Base-by-base conservation (phyloP, 2,329 filamentous ascomycete species). In the Nannizziopsis arthrosporioides region DNA sequence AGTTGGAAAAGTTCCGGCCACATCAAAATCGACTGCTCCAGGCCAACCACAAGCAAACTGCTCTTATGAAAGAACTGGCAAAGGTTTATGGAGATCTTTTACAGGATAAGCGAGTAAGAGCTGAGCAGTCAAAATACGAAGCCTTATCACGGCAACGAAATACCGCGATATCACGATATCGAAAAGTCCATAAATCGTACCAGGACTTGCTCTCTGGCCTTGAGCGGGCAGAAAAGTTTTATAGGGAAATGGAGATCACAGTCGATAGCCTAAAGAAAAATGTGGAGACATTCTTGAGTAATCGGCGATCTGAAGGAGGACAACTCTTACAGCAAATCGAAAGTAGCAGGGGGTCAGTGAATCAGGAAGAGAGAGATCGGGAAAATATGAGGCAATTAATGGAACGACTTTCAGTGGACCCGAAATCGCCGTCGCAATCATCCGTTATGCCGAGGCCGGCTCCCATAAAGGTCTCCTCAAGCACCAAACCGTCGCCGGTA, bases 61-160 rank as follows among this genome's bases (percentile, higher is more conserved):
- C 86, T 0, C 70, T 98, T 47, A 88, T 98, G 80, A 96, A 96
- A 66, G 92, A 98, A 57, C 75, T 98, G 40, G 94, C 88, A 0
- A 76, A 79, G 34, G 81, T 84, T 0, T 96, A 96, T 66, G 90
- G 89, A 59, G 80, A 82, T 51, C 74, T 98, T 6, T 69, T 96
- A 34, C 89, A 95, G 64, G 92, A 98, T 66, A 94, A 93, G 72
- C 79, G 92, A 48, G 90, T 98, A 11, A 79, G 88, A 42, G 80
- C 87, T 0, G 92, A 98, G 66, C 90, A 96, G 69, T 93, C 81
- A 69, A 95, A 93, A 66, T 96, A 95, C 60, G 92, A 98, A 63
- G 70, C 75, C 1, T 85, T 94, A 54, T 89, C 88, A 47, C 77
- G 87, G 48, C 88, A 94, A 62, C 77, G 87, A 38, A 84, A 81